These are phyloP conservation scores for Penicillium thymicola DNA, from an alignment of 2,329 filamentous ascomycete species.

Conservation along the genomic window DNA sequence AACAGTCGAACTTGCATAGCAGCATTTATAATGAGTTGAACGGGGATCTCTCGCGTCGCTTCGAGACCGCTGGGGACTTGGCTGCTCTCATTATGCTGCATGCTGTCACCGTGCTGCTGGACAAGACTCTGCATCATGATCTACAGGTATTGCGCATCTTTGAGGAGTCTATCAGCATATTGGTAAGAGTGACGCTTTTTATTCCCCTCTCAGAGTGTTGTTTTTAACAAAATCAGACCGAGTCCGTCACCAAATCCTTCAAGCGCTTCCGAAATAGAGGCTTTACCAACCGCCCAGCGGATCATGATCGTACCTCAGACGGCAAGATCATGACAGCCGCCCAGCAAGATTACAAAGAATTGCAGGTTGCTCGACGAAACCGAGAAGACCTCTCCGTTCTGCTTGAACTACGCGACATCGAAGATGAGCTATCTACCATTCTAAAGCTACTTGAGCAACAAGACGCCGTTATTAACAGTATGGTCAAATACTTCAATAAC, in stretches of 20 bases:
- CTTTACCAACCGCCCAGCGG: conserved; percentile 45
- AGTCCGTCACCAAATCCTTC: conserved; percentile 60
- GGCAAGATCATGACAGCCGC: conserved; percentile 32
- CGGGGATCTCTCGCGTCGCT: conserved; percentile 60
- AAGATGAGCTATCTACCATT: conserved; percentile 61
- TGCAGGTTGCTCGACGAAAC: conserved; percentile 55
- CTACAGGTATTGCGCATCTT: conserved; percentile 64
- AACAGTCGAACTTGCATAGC: conserved; percentile 58
- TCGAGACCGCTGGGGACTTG: conserved; percentile 60
- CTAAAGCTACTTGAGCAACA: conserved; percentile 58
- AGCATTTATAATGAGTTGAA: conserved; percentile 66
- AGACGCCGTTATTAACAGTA: conserved; percentile 46
- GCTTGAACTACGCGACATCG: conserved; percentile 61
- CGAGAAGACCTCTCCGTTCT: conserved; percentile 62
- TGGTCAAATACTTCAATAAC: conserved; percentile 33
- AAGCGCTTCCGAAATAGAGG: conserved; percentile 61
- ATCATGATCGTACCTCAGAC: conserved; percentile 29
- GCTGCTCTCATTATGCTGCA: conserved; percentile 62
- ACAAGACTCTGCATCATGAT: conserved; percentile 58
- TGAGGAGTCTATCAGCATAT: conserved; percentile 62
- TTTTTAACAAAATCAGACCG: conserved; percentile 45
- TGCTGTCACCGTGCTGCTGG: conserved; percentile 60
- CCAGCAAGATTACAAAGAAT: conserved; percentile 44
- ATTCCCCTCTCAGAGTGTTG: rapidly evolving
- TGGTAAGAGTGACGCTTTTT: conserved; percentile 42